Conservation (phyloP, 306 rosid species). For the barrel medic (Medicago truncatula) region MtrunA17r5.0-ANR NC_053042.1:54309501-54310000, state of each 20-base stretch:
- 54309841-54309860: constrained; percentile 7
- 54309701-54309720: constrained; percentile 9
- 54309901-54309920: constrained; percentile 19
- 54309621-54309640: constrained; percentile 99
- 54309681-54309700: constrained; percentile 31
- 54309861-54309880: background rate
- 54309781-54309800: constrained; percentile 3
- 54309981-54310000: background rate
- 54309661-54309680: constrained; percentile 79
- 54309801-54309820: background rate
- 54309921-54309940: background rate
- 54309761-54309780: background rate
- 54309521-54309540: constrained; percentile 81
- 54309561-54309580: constrained; percentile 89
- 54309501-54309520: constrained; percentile 96
- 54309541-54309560: constrained; percentile 89
- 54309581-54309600: constrained; percentile 68
- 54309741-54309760: constrained; percentile 5
- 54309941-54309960: constrained; percentile 5
- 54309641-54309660: constrained; percentile 78
- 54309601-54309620: constrained; percentile 92
- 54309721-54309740: constrained; percentile 35
- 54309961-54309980: background rate
- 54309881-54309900: background rate
- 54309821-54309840: background rate